Conservation (phyloP, 2,329 filamentous ascomycete genomes). For the Spiromastix sp. region DNA sequence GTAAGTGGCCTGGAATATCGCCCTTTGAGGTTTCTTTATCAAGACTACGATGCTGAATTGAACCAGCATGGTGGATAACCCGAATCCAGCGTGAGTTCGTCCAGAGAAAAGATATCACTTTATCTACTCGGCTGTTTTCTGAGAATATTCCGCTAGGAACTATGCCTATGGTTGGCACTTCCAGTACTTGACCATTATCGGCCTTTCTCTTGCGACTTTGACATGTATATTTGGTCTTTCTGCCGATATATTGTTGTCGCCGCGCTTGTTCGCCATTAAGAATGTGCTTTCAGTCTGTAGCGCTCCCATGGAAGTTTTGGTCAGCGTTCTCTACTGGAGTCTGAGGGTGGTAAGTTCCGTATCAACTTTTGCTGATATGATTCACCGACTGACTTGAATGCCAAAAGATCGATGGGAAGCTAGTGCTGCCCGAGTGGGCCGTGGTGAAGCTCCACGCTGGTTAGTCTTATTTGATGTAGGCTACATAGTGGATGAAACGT, state of each 20-base stretch:
- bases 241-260: constrained; percentile 45
- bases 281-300: constrained; percentile 48
- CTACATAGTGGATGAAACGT: neutral
- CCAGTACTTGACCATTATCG: constrained; percentile 55
- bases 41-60: neutral
- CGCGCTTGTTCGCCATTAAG: constrained; percentile 44
- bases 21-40: neutral
- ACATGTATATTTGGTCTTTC: constrained; percentile 45
- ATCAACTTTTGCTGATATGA: too few species aligned
- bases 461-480: constrained; percentile 11
- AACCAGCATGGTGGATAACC: constrained; percentile 32
- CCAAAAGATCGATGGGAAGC: constrained; percentile 30
- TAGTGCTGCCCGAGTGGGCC: constrained; percentile 40
- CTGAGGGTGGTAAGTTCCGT: constrained; percentile 37
- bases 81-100: constrained; percentile 29
- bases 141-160: constrained; percentile 4
- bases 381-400: too few species aligned
- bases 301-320: constrained; percentile 50
- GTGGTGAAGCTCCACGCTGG: constrained; percentile 27
- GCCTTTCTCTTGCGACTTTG: constrained; percentile 43
- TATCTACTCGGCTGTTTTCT: neutral
- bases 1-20: constrained; percentile 5
- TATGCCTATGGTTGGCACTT: constrained; percentile 56
- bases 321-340: constrained; percentile 52
- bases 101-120: neutral